Evolutionary conservation across 2,329 filamentous ascomycete species (phyloP).

Genomic region (Drechslera avenae): DNA sequence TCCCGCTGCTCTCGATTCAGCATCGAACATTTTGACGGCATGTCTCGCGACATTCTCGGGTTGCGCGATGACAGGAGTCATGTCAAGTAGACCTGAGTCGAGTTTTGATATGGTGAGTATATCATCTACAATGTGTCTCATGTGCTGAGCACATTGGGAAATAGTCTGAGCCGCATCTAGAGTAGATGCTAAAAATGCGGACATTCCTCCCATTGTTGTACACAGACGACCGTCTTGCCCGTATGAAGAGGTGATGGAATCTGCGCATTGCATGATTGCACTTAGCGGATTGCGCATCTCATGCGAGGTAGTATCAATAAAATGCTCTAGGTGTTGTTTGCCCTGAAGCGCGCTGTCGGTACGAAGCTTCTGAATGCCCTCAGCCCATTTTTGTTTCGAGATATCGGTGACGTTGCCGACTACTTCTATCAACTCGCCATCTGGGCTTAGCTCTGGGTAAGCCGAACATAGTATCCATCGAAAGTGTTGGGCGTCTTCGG

Average conservation of each 20-base stretch:
- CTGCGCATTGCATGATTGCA: slow-evolving; percentile 52
- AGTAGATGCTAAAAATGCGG: slow-evolving; percentile 28
- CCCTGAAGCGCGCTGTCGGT: slow-evolving; percentile 39
- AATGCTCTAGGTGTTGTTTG: slow-evolving; percentile 43
- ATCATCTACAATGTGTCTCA: slow-evolving; percentile 56
- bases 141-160: slow-evolving; percentile 51
- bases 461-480: slow-evolving; percentile 41
- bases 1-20: slow-evolving; percentile 40
- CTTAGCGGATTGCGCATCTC: slow-evolving; percentile 53
- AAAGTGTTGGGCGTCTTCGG: slow-evolving; percentile 20
- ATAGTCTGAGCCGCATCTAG: slow-evolving; percentile 51
- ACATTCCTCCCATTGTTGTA: slow-evolving; percentile 15
- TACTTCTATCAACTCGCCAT: slow-evolving; percentile 36
- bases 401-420: slow-evolving; percentile 48
- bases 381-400: slow-evolving; percentile 46
- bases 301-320: slow-evolving; percentile 46
- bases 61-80: slow-evolving; percentile 49
- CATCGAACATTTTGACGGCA: slow-evolving; percentile 47
- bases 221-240: slow-evolving; percentile 15
- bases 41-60: slow-evolving; percentile 40
- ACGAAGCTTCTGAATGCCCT: slow-evolving; percentile 40
- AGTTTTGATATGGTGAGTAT: slow-evolving; percentile 54
- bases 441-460: slow-evolving; percentile 30
- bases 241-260: slow-evolving; percentile 43
- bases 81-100: slow-evolving; percentile 50